A percentile compares a stretch with the other conserved stretches of the same genome.
Evolutionary conservation across 371 early-diverging fungal species (phyloP).

Genomic region (Lichtheimia hyalospora): DNA sequence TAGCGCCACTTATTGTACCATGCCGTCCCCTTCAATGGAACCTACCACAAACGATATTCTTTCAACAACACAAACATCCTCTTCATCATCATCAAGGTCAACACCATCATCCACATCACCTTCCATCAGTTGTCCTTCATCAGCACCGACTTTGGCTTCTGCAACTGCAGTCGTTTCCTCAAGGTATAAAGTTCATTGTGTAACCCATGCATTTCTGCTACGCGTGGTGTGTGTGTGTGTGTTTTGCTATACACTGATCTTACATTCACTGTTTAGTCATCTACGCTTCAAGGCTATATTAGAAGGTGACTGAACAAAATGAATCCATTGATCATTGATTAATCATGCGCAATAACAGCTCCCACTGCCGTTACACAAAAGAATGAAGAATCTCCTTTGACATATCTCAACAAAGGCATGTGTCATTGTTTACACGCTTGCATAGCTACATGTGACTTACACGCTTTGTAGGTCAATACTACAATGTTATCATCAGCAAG

Average conservation of each 20-base stretch:
- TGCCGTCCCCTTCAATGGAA: too few species aligned
- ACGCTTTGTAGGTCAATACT: slow-evolving; percentile 49
- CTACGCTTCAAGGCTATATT: slow-evolving; percentile 1
- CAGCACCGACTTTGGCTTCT: not conserved
- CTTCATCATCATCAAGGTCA: too few species aligned
- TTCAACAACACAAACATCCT: too few species aligned
- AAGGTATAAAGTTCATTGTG: not conserved
- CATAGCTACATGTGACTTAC: slow-evolving; percentile 10
- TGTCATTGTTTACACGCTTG: slow-evolving; percentile 33
- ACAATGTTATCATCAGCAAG: slow-evolving; percentile 54
- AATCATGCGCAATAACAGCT: slow-evolving; percentile 25
- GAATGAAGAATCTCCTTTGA: slow-evolving; percentile 54
- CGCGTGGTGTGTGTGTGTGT: not conserved
- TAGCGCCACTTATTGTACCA: too few species aligned
- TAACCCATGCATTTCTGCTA: slow-evolving; percentile 1
- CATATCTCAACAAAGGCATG: slow-evolving; percentile 61
- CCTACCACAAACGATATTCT: too few species aligned
- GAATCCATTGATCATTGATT: not conserved
- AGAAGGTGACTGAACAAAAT: not conserved
- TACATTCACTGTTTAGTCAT: not conserved
- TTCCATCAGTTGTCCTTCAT: not conserved
- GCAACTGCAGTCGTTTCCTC: not conserved
- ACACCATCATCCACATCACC: not conserved
- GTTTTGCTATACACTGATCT: too few species aligned
- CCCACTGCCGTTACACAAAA: slow-evolving; percentile 58